These are phyloP conservation scores for Cryptococcus deneoformans DNA, from an alignment of 1,284 basidiomycete species.

Conservation along the genomic window DNA sequence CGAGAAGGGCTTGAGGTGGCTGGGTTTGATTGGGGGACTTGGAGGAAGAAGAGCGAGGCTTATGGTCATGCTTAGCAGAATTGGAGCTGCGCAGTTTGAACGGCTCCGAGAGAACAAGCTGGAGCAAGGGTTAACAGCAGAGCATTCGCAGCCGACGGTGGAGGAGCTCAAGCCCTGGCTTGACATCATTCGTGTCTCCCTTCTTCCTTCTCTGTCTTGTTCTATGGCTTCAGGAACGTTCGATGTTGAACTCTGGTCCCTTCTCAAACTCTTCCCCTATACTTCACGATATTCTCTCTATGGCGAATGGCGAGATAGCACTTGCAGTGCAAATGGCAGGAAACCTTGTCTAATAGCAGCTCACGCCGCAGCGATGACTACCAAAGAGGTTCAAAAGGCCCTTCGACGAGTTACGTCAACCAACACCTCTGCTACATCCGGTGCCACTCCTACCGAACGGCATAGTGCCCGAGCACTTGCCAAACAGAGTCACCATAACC, in stretches of 20 bases:
- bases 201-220: constrained; percentile 84
- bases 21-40: constrained; percentile 72
- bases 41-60: constrained; percentile 67
- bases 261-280: constrained; percentile 74
- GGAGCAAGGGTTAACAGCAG: background rate
- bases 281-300: constrained; percentile 83
- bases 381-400: constrained; percentile 52
- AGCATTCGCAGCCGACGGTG: constrained; percentile 28
- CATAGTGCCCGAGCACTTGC: constrained; percentile 75
- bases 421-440: constrained; percentile 9
- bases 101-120: constrained; percentile 23
- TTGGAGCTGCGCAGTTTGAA: constrained; percentile 56
- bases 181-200: constrained; percentile 69
- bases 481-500: constrained; percentile 91
- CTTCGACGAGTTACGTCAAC: constrained; percentile 49
- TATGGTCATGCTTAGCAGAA: constrained; percentile 60
- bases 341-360: constrained; percentile 35
- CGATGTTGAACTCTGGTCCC: constrained; percentile 82
- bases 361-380: constrained; percentile 46
- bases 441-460: constrained; percentile 27
- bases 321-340: constrained; percentile 39
- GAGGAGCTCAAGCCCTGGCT: constrained; percentile 62
- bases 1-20: constrained; percentile 58
- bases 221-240: constrained; percentile 81
- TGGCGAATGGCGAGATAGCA: constrained; percentile 86